A percentile compares a stretch with the other conserved stretches of the same genome.
These are phyloP conservation scores for Pseudogymnoascus sp. DNA, from an alignment of 2,329 filamentous ascomycete genomes.

Conservation along the genomic window DNA sequence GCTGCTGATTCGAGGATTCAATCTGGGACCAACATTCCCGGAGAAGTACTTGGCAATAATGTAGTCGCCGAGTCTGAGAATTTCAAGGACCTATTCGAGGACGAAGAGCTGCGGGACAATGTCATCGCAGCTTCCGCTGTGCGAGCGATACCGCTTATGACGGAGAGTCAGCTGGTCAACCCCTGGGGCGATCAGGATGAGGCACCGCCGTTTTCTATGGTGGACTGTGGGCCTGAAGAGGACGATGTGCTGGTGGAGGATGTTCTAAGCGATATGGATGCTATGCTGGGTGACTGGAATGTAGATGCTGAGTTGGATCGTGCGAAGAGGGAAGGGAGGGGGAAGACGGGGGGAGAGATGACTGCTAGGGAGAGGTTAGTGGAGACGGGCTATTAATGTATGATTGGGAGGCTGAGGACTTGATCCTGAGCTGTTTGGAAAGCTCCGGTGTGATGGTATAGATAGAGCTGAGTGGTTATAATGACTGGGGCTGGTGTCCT, in stretches of 20 bases:
- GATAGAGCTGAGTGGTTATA: neutral
- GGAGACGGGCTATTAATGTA: neutral
- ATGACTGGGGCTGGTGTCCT: neutral
- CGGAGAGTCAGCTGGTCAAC: neutral
- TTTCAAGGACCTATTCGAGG: neutral
- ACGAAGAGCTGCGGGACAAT: neutral
- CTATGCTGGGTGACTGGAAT: neutral
- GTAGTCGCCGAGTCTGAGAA: neutral
- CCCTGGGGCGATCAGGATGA: neutral
- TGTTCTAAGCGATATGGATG: neutral
- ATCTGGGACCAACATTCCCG: neutral
- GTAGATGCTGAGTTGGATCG: neutral
- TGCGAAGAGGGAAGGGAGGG: neutral
- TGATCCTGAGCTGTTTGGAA: neutral
- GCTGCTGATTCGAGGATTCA: conserved; percentile 32
- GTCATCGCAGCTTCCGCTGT: neutral
- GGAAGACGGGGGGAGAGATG: neutral
- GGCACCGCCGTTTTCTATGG: neutral
- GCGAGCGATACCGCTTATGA: neutral
- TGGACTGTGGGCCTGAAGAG: neutral
- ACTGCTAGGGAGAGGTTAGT: neutral
- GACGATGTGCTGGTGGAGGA: neutral
- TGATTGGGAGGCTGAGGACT: neutral
- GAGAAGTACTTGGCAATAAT: neutral
- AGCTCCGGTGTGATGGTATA: neutral